A percentile compares a stretch with the other conserved stretches of the same genome.
Evolutionary conservation across 225 moss, liverwort and hornwort genomes (phyloP).

Genomic region (Bryoerythrophyllum caledonicum): DNA sequence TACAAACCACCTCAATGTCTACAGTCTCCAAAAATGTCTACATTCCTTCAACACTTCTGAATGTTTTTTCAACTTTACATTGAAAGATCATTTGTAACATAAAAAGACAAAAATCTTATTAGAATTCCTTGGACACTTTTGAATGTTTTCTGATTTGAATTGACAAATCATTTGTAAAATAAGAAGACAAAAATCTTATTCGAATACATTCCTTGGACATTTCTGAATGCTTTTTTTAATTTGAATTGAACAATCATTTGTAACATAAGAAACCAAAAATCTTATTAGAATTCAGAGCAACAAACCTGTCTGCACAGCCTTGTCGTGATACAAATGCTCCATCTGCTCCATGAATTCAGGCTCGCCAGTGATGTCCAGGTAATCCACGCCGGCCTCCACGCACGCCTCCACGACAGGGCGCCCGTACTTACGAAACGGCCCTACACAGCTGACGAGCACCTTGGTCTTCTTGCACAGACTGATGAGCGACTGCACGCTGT

Average conservation of each 20-base stretch:
- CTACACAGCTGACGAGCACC: slow-evolving; percentile 77
- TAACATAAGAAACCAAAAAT: no score
- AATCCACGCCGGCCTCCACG: slow-evolving; percentile 90
- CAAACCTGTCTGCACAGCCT: slow-evolving; percentile 55
- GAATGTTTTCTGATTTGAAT: no score
- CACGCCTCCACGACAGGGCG: slow-evolving; percentile 91
- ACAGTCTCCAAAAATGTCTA: neutral
- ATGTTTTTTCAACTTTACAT: no score
- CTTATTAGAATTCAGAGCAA: neutral
- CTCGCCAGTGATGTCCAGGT: slow-evolving; percentile 87
- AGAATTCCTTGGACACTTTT: neutral
- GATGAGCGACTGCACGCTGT: slow-evolving; percentile 56
- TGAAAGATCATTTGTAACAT: no score
- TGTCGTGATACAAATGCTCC: slow-evolving; percentile 66
- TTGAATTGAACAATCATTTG: no score
- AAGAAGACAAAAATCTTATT: no score
- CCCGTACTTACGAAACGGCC: slow-evolving; percentile 87
- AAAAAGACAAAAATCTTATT: no score
- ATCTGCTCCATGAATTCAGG: slow-evolving; percentile 93
- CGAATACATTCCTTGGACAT: neutral
- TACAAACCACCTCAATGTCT: neutral
- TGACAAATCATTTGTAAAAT: no score
- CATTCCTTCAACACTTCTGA: neutral
- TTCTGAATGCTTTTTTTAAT: no score
- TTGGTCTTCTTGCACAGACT: slow-evolving; percentile 75